These are phyloP conservation scores for Carpinus viminea DNA, from an alignment of 306 rosid genomes.

Conservation along the genomic window DNA sequence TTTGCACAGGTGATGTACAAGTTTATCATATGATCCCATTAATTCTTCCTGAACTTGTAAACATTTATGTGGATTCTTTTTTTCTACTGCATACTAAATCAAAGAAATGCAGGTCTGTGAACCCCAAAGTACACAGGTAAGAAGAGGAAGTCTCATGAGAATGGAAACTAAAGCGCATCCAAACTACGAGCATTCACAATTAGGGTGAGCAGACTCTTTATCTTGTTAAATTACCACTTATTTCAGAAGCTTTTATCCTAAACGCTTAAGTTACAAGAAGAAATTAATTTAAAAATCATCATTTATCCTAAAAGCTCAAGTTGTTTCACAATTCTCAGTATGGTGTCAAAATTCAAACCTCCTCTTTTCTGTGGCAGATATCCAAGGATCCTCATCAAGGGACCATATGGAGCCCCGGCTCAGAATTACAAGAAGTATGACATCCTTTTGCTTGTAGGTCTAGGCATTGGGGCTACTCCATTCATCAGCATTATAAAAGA, in stretches of 20 bases:
- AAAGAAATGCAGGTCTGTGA: slow-evolving; percentile 63
- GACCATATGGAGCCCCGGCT: slow-evolving; percentile 97
- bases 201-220: slow-evolving; percentile 43
- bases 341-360: neutral
- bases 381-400: slow-evolving; percentile 78
- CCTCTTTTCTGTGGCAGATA: slow-evolving; percentile 37
- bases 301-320: too few species aligned
- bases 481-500: slow-evolving; percentile 89
- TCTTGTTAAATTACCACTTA: too few species aligned
- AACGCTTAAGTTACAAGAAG: too few species aligned
- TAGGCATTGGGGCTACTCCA: slow-evolving; percentile 96
- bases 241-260: too few species aligned
- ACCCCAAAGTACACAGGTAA: slow-evolving; percentile 42
- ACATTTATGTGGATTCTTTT: too few species aligned
- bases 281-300: too few species aligned
- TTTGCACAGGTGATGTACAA: slow-evolving; percentile 53
- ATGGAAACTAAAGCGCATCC: slow-evolving; percentile 59
- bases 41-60: neutral
- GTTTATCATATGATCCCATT: neutral
- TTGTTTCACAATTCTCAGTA: neutral
- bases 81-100: slow-evolving; percentile 9
- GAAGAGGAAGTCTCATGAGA: slow-evolving; percentile 58
- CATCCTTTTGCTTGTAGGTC: slow-evolving; percentile 80
- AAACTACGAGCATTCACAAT: slow-evolving; percentile 19
- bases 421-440: slow-evolving; percentile 74